A percentile compares a stretch with the other conserved stretches of the same genome.
These are phyloP conservation scores for Pythium insidiosum DNA, from an alignment of 352 stramenopile species.

Conservation along the genomic window DNA sequence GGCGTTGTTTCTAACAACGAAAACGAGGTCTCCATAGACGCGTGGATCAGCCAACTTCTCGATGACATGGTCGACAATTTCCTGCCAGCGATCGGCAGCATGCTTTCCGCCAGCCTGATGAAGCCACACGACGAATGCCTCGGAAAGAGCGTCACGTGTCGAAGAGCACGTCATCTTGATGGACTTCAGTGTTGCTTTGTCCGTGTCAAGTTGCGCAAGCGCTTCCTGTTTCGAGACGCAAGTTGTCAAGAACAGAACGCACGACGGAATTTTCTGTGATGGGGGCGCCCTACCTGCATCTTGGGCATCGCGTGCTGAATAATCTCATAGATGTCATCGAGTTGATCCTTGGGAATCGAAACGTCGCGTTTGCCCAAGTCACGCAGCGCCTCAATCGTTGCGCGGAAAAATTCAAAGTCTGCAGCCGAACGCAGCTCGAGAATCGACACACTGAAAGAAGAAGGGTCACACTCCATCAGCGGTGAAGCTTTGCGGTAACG, in stretches of 20 bases:
- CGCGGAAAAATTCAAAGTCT: conserved; percentile 55
- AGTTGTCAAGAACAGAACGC: too few relatives aligned
- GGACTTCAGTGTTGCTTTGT: conserved; percentile 23
- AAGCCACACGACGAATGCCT: conserved; percentile 60
- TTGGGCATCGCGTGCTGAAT: conserved; percentile 44
- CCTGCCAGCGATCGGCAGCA: conserved; percentile 20
- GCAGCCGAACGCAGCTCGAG: conserved; percentile 18
- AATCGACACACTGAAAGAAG: conserved; percentile 24
- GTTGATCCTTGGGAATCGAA: conserved; percentile 13
- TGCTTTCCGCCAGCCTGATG: conserved; percentile 29
- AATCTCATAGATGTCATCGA: conserved; percentile 23
- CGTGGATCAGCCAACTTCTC: conserved; percentile 63
- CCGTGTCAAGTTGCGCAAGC: too few relatives aligned
- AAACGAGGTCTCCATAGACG: conserved; percentile 57
- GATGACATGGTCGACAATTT: conserved; percentile 52
- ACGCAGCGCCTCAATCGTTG: conserved; percentile 42
- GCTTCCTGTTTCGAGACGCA: too few relatives aligned
- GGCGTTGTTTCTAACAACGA: conserved; percentile 19
- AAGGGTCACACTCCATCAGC: background rate
- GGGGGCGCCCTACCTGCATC: conserved; percentile 40
- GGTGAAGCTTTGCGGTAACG: too few relatives aligned
- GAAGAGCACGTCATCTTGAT: conserved; percentile 47
- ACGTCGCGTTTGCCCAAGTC: conserved; percentile 38
- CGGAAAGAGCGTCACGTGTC: conserved; percentile 50
- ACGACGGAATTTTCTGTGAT: too few relatives aligned